phyloP scores from a whole-genome alignment of 73 alveolate genomes.

The Stentor roeselii region DNA sequence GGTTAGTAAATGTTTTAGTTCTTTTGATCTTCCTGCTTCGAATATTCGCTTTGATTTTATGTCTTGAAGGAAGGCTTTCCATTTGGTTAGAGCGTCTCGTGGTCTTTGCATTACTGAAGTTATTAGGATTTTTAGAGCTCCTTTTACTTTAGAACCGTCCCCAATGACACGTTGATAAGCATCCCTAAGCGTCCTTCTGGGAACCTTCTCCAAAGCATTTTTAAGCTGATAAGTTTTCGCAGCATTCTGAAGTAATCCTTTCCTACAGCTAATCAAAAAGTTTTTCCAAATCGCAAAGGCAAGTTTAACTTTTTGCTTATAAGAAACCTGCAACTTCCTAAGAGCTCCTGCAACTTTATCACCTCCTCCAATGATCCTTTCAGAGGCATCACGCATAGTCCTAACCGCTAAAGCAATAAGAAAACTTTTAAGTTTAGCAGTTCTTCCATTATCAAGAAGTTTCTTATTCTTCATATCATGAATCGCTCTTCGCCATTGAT shows the following conservation, averaged over 20 bases:
- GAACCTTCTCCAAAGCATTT: constrained; percentile 4
- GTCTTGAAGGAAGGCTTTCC: neutral
- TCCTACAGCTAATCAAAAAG: neutral
- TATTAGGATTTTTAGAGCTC: neutral
- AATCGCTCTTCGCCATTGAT: neutral
- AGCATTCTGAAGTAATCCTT: neutral
- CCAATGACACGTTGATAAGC: neutral
- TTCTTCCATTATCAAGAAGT: neutral
- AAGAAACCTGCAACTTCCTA: neutral
- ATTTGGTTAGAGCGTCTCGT: constrained; percentile 5
- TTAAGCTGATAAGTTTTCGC: neutral
- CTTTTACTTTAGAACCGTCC: neutral
- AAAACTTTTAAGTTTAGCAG: neutral
- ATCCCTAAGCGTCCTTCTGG: constrained; percentile 3
- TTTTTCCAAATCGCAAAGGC: neutral
- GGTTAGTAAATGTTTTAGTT: neutral
- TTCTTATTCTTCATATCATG: neutral
- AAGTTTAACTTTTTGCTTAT: neutral
- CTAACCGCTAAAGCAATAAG: neutral
- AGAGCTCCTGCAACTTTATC: neutral
- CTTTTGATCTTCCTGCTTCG: neutral
- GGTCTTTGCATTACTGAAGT: neutral
- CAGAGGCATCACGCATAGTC: neutral
- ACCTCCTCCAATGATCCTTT: neutral
- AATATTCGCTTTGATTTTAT: neutral